Conservation (phyloP, 2,329 filamentous ascomycete species). For the Diaporthe ampelina region DNA sequence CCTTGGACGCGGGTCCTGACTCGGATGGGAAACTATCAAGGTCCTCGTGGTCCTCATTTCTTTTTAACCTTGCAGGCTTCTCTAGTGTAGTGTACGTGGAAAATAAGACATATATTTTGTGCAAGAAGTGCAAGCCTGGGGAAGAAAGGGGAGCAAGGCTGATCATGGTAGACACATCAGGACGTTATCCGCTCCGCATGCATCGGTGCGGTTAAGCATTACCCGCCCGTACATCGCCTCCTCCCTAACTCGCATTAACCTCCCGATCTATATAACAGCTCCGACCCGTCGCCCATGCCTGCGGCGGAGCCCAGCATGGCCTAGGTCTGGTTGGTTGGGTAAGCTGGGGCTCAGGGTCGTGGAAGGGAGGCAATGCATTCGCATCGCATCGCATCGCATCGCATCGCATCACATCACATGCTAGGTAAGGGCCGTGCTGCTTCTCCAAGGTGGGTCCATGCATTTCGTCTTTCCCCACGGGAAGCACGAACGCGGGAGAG, state of each 20-base stretch:
- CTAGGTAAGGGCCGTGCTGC: not conserved
- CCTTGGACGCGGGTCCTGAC: not conserved
- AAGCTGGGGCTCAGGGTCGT: not conserved
- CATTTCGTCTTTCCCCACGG: not conserved
- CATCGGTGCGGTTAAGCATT: too few relatives aligned
- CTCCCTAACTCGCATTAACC: not conserved
- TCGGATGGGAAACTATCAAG: not conserved
- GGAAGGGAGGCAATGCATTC: not conserved
- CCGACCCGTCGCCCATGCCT: constrained; percentile 13
- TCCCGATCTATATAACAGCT: constrained; percentile 12
- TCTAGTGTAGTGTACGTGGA: too few relatives aligned
- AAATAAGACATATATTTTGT: too few relatives aligned
- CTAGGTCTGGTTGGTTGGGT: too few relatives aligned
- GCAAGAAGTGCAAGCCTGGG: not conserved
- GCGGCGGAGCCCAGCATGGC: not conserved
- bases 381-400: not conserved
- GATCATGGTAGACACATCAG: not conserved
- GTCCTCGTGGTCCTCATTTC: not conserved
- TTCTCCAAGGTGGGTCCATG: not conserved
- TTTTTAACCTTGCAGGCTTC: not conserved
- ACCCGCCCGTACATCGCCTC: not conserved
- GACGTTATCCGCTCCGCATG: too few relatives aligned
- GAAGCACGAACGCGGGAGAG: not conserved
- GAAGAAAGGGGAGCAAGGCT: not conserved
- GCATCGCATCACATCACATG: constrained; percentile 5